A percentile compares a stretch with the other conserved stretches of the same genome.
Evolutionary conservation across 2,329 filamentous ascomycete genomes (phyloP).

Genomic region (Alternaria sp.): DNA sequence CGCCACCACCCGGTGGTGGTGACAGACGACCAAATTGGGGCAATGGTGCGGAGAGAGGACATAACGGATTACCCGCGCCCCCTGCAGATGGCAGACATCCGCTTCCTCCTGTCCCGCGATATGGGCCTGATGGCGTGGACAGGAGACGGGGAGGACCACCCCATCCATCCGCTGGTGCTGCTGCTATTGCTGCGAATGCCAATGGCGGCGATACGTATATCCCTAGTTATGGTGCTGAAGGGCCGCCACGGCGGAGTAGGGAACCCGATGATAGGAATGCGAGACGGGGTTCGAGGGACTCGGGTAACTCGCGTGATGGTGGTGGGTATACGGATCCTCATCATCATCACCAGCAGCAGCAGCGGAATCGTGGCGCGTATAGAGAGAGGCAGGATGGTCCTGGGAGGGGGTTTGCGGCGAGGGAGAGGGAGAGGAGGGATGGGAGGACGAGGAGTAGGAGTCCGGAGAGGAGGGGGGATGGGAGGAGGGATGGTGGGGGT

Average conservation of each 20-base stretch:
- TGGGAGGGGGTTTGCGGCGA: too few species aligned
- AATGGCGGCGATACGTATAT: constrained; percentile 55
- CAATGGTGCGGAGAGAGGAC: constrained; percentile 33
- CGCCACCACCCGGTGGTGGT: constrained; percentile 44
- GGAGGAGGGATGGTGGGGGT: too few species aligned
- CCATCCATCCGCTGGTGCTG: too few species aligned
- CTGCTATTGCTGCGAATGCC: not conserved
- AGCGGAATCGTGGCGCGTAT: constrained; percentile 33
- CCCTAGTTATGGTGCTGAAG: constrained; percentile 51
- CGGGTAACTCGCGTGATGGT: constrained; percentile 43
- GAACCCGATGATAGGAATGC: constrained; percentile 45
- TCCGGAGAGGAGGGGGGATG: constrained; percentile 40
- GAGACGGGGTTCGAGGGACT: constrained; percentile 45
- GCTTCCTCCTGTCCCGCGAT: constrained; percentile 46
- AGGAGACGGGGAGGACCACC: constrained; percentile 32
- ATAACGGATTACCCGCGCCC: constrained; percentile 44
- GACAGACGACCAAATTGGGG: constrained; percentile 46
- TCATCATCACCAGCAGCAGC: constrained; percentile 13
- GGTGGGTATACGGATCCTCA: constrained; percentile 39
- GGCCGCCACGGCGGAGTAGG: constrained; percentile 42
- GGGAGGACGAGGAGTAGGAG: constrained; percentile 46
- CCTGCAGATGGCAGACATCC: constrained; percentile 48
- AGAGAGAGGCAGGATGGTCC: too few species aligned
- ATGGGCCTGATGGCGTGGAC: constrained; percentile 36
- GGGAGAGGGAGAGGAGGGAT: constrained; percentile 31